Evolutionary conservation across 139 green algal genomes (phyloP), one percentile per base, ranked within the genome.

Genomic region (Tetraselmis striata): DNA sequence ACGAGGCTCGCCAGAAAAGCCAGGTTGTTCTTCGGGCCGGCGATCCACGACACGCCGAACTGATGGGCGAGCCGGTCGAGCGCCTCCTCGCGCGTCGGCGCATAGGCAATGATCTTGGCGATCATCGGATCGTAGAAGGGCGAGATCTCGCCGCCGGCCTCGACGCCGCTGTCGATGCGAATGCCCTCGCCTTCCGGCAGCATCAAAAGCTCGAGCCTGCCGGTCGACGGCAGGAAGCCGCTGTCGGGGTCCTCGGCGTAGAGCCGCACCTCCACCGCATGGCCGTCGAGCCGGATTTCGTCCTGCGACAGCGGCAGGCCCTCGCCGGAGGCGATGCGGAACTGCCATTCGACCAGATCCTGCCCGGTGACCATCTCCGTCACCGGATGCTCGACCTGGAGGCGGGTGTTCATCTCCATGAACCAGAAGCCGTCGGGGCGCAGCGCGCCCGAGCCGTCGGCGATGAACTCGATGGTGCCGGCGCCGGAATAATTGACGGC

Each of bases 321-420:
- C 79, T 86, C 80, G 1, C 94, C 95, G 2, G 88, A 85, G 11
- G 94, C 95, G 77, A 98, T 92, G 25, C 82, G 79, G 82, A 98
- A 91, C 89, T 98, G 95, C 92, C 90, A 93, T 84, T 95, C 93
- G 78, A 98, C 95, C 45, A 98, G 84, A 84, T 98, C 95, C 77
- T 93, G 59, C 0, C 94, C 92, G 0, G 85, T 93, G 29, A 98
- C 87, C 25, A 90, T 88, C 86, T 98, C 95, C 0, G 84, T 95
- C 29, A 98, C 90, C 0, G 94, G 94, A 84, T 97, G 94, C 90
- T 97, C 94, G 31, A 97, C 94, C 91, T 98, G 94, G 80, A 98
- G 89, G 1, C 95, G 87, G 0, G 95, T 98, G 90, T 98, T 98
- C 95, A 98, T 98, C 86, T 98, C 95, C 93, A 97, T 96, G 88